These are phyloP conservation scores for Chaetomium sp. DNA, from an alignment of 2,329 filamentous ascomycete genomes.

Conservation along the genomic window DNA sequence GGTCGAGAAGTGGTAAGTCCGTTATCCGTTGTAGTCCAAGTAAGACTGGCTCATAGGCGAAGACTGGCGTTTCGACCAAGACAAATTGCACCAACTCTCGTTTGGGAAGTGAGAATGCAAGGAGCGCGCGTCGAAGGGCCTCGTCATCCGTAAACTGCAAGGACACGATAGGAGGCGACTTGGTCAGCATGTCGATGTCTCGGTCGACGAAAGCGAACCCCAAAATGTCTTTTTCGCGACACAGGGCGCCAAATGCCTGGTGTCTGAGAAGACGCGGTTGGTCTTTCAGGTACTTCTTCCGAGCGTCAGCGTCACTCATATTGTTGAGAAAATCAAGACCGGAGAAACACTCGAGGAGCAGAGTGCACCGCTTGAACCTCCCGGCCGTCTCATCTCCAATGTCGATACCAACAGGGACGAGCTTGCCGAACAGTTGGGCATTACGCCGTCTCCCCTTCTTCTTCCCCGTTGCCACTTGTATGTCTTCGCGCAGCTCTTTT, in stretches of 20 bases:
- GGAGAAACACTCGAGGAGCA: constrained; percentile 46
- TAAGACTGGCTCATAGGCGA: constrained; percentile 70
- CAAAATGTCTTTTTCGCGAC: constrained; percentile 53
- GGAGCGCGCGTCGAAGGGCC: constrained; percentile 51
- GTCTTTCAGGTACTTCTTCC: constrained; percentile 50
- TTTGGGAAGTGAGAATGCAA: constrained; percentile 42
- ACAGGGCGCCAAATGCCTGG: constrained; percentile 62
- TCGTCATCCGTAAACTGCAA: constrained; percentile 54
- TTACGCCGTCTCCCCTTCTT: constrained; percentile 49
- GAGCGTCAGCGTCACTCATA: constrained; percentile 34
- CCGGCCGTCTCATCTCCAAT: constrained; percentile 37
- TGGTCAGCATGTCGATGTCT: constrained; percentile 49
- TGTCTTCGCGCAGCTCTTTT: constrained; percentile 61
- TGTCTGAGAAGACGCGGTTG: constrained; percentile 59
- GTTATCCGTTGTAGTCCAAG: constrained; percentile 57
- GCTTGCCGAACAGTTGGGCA: constrained; percentile 43
- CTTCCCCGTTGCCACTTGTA: constrained; percentile 53
- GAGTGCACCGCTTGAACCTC: constrained; percentile 38
- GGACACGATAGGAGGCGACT: constrained; percentile 49
- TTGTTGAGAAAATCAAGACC: constrained; percentile 49
- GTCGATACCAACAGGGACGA: constrained; percentile 46
- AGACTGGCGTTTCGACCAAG: constrained; percentile 65
- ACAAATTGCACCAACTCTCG: constrained; percentile 49
- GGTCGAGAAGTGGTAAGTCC: constrained; percentile 57
- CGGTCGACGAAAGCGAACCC: constrained; percentile 63